Conservation (phyloP, 1,139 yeast species). For the Sporopachydermia cereana region DNA sequence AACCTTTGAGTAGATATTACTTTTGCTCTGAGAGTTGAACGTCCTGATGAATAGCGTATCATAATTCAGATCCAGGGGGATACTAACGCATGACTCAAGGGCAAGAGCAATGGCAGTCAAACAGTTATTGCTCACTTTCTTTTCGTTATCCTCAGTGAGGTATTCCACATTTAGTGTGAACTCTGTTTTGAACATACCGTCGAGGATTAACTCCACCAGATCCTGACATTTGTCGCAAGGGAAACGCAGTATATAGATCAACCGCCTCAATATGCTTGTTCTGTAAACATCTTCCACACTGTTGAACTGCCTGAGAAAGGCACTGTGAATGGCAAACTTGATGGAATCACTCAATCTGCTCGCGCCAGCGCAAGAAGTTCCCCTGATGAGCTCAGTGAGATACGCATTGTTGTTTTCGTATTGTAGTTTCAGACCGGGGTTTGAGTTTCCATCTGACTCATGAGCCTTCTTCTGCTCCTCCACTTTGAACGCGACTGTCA, state of each 20-base stretch:
- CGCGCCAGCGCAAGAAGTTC: constrained; percentile 6
- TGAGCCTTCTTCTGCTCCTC: neutral
- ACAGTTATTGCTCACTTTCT: neutral
- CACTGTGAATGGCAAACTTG: neutral
- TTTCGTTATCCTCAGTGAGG: neutral
- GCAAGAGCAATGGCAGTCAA: neutral
- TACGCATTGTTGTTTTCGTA: neutral
- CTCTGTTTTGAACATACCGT: neutral
- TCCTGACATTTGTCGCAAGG: neutral
- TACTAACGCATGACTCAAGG: neutral
- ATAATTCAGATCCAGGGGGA: neutral
- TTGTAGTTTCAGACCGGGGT: too few relatives aligned
- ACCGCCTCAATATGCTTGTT: neutral
- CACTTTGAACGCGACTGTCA: neutral
- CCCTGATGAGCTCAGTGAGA: neutral
- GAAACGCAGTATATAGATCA: neutral
- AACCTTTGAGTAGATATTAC: neutral
- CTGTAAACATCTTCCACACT: neutral
- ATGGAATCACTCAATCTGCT: neutral
- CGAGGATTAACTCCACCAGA: neutral
- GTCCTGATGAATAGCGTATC: neutral
- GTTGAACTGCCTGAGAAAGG: neutral
- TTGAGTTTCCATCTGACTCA: too few relatives aligned
- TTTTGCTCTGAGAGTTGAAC: neutral
- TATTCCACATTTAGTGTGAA: neutral